Evolutionary conservation across 108 stramenopile genomes (phyloP), one percentile per base, ranked within the genome.

Genomic region (Parmales sp.): DNA sequence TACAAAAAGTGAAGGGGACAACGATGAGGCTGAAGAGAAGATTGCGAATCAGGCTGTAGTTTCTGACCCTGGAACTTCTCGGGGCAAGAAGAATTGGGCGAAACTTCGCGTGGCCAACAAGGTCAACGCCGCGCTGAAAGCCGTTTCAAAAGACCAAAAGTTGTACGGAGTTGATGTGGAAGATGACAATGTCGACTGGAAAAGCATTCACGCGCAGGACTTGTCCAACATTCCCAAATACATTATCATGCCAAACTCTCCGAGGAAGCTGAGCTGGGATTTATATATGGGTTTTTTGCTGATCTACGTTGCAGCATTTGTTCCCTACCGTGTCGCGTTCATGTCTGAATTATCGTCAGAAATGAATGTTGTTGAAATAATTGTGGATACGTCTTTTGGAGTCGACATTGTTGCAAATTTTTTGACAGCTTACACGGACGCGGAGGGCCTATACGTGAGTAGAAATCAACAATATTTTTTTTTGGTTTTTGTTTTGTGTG

Each of bases 331-430:
- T 37, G 69, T 75, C 31, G 67, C 70, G 25, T 71, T 75, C n/a
- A 44, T 38, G 26, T 64, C 43, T 60, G 70, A 60, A 4, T 20
- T 70, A 13, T 60, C 66, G 50, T 34, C 22, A 36, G 60, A 38
- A 26, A 16, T 8, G 64, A 1, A 65, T 63, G n/a, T 11, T 11
- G 16, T 34, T 34, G 54, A 67, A 70, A 38, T 69, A 69, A 23
- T 46, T 23, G 45, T 63, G 0, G 78, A 75, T n/a, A 25, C 22
- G 9, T 31, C 54, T 2, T 79, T 79, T 45, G 38, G 49, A 18
- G 16, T 79, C 2, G 78, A 79, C 37, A 72, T 78, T 34, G 20
- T 74, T 1, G 37, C 75, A 38, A 72, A 72, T 38, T 78, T 78
- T 38, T 50, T 71, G 19, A 78, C 78, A 13, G 74, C 71, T 3